Evolutionary conservation across 2,329 filamentous ascomycete genomes (phyloP).

Genomic region (Aspergillus neotritici): DNA sequence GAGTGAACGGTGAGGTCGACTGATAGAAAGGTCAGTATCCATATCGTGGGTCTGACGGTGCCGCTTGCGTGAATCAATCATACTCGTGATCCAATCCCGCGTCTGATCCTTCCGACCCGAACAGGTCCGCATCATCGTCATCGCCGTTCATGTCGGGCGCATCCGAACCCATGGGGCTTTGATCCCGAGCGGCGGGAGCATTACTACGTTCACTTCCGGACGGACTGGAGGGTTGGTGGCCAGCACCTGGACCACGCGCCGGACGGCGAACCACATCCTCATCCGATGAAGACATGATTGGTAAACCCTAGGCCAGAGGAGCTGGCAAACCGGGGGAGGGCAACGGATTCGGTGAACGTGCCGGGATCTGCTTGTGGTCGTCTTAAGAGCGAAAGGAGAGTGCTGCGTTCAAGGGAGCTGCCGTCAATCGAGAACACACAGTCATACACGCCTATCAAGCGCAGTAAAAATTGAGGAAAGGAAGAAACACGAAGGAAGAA

Average conservation of each 20-base stretch:
- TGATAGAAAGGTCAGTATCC: slow-evolving; percentile 16
- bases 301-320: background rate
- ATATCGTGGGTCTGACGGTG: background rate
- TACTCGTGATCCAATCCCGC: slow-evolving; percentile 28
- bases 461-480: background rate
- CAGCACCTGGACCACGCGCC: slow-evolving; percentile 22
- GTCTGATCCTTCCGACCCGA: slow-evolving; percentile 44
- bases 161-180: slow-evolving; percentile 25
- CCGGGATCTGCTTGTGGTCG: too few species aligned
- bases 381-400: background rate
- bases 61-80: slow-evolving; percentile 7
- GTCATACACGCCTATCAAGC: too few species aligned
- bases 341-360: background rate
- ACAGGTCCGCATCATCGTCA: slow-evolving; percentile 40
- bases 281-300: slow-evolving; percentile 34
- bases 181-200: slow-evolving; percentile 8
- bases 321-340: background rate
- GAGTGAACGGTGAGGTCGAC: slow-evolving; percentile 42
- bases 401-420: background rate
- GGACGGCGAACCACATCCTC: slow-evolving; percentile 35
- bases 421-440: too few species aligned
- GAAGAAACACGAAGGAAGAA: background rate
- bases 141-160: slow-evolving; percentile 30
- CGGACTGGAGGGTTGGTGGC: slow-evolving; percentile 16
- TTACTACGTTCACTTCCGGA: slow-evolving; percentile 19